Base-by-base conservation (phyloP, 768 basidiomycete species). In the Pleurotus platypus region DNA sequence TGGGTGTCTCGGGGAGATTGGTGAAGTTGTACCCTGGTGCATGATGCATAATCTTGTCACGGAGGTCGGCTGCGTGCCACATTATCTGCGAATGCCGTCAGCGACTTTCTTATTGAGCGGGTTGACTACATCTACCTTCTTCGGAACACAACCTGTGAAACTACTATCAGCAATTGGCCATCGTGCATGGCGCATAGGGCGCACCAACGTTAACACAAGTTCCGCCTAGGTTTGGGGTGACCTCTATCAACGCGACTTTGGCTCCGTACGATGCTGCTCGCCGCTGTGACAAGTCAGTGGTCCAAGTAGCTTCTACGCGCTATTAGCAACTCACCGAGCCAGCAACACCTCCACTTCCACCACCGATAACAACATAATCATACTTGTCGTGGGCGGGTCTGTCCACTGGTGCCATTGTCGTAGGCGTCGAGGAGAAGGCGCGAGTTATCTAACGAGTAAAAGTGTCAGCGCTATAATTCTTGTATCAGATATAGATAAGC, bases 141-240 rank as follows among this genome's bases (percentile, higher is more conserved):
- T 99, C 13, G 97, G 97, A 4, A 99, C 94, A 75, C 96, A 98
- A 65, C 94, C 93, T 91, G 61, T 46, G 49, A 24, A n/a, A 7
- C 18, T 37, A 11, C 6, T 24, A 24, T n/a, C 42, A 47, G 18
- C 26, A 13, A 11, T 35, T 22, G n/a, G 20, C 13, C 40, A 1
- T n/a, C 11, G 42, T 35, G 15, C 30, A 46, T 54, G 49, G 38
- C 9, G 40, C 5, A 30, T 3, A 22, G 8, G 43, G 43, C 90
- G 62, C 63, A 90, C 94, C 96, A 58, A 99, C 96, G 70, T 98
- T 98, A 58, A 99, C 97, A 68, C 97, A 99, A 38, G 96, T 98
- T 51, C 96, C 97, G 35, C 97, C 97, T 2, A 95, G 80, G 40
- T 80, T 67, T 8, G 84, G 80, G 4, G 84, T 82, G 46, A 75